A percentile compares a stretch with the other conserved stretches of the same genome.
Conservation (phyloP, 345 rosid genomes). For the Eucalyptus curtisii region DNA sequence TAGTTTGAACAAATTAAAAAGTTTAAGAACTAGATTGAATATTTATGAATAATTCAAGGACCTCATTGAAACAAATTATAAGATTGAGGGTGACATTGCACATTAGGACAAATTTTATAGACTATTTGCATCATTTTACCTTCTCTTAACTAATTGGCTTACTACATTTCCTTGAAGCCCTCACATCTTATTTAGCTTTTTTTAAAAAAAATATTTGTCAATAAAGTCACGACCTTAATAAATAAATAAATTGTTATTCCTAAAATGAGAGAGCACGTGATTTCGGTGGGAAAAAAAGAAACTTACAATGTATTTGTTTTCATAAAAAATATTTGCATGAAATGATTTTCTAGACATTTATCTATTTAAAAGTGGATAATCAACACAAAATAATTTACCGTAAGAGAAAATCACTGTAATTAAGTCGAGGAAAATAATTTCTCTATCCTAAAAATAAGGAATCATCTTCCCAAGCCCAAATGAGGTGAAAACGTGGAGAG, state of each 20-base stretch:
- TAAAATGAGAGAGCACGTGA: neutral
- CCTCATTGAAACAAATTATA: neutral
- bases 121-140: neutral
- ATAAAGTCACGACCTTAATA: neutral
- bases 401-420: neutral
- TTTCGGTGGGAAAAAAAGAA: neutral
- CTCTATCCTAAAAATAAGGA: neutral
- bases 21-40: neutral
- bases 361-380: neutral
- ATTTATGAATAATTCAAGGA: neutral
- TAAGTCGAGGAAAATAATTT: neutral
- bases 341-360: neutral
- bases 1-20: neutral
- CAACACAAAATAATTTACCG: neutral
- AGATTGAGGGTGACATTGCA: neutral
- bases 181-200: neutral
- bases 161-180: neutral
- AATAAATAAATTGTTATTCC: neutral
- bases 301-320: neutral
- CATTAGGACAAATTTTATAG: neutral
- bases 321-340: neutral
- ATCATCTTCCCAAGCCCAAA: neutral
- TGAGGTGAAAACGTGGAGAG: too few species aligned
- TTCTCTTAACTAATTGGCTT: neutral
- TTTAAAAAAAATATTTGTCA: neutral